phyloP scores from a whole-genome alignment of 129 eudicot genomes.

The Flaveria trinervia region DNA sequence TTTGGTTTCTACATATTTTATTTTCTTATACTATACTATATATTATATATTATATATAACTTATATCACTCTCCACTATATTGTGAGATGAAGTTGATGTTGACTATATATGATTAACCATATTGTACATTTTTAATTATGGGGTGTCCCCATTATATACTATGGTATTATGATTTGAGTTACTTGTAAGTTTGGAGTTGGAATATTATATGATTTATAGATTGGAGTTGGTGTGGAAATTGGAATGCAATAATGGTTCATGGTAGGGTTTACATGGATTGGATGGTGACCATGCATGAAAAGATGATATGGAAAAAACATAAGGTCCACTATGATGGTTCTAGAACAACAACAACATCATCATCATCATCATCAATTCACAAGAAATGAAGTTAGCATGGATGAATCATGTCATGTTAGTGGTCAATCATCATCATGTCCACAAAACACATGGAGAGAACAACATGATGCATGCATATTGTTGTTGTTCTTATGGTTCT shows the following conservation, averaged over 20 bases:
- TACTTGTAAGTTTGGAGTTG: background rate
- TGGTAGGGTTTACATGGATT: slow-evolving; percentile 28
- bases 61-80: slow-evolving; percentile 46
- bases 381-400: slow-evolving; percentile 13
- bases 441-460: slow-evolving; percentile 47
- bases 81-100: slow-evolving; percentile 43
- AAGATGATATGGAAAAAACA: slow-evolving; percentile 19
- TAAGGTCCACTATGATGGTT: slow-evolving; percentile 40
- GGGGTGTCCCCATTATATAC: slow-evolving; percentile 33
- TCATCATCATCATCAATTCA: slow-evolving; percentile 10
- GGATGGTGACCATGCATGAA: slow-evolving; percentile 37
- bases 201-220: slow-evolving; percentile 12
- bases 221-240: slow-evolving; percentile 18
- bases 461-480: slow-evolving; percentile 38
- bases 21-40: slow-evolving; percentile 25
- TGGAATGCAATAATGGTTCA: slow-evolving; percentile 12
- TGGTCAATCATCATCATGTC: slow-evolving; percentile 42
- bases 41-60: slow-evolving; percentile 28
- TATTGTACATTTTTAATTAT: slow-evolving; percentile 62
- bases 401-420: slow-evolving; percentile 31
- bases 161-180: slow-evolving; percentile 33
- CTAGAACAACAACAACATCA: slow-evolving; percentile 30
- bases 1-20: slow-evolving; percentile 22
- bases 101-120: slow-evolving; percentile 58
- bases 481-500: slow-evolving; percentile 30